Base-by-base conservation (phyloP, 1,139 yeast genomes). In the Yamadazyma sp. region DNA sequence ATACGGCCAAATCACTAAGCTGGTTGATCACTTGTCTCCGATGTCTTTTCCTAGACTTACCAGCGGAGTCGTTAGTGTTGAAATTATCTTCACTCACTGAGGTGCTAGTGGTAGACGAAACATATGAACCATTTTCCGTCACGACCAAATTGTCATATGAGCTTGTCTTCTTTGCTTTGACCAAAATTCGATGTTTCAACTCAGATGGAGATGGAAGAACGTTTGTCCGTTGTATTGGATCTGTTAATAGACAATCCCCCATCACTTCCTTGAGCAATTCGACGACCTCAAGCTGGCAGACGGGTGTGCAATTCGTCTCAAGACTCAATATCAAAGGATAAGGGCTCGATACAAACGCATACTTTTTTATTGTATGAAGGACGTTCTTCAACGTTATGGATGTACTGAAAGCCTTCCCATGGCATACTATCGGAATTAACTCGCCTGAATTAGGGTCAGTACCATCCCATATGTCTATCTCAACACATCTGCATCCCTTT, bases 391-490 rank as follows among this genome's bases (percentile, higher is more conserved):
- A 73, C 1, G 81, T 77, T 17, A 92, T 78, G 0, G 89, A 76
- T 0, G 84, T 70, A 0, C 97, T 88, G 43, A 92, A 78, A 0
- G 95, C 76, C 38, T 82, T 66, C 0, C 98, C 98, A 61, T 94
- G 99, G 27, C 86, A 84, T 0, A 94, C 97, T 0, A 87, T 77
- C 0, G 98, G 98, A 3, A 37, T 27, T 3, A 17, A 20, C 3
- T 83, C 88, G 6, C 46, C 51, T 6, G 46, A 41, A 18, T 47
- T 52, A 4, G 39, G 38, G 29, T 47, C 53, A 17, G 62, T 70
- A 8, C 95, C 94, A 62, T 92, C 96, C 98, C 98, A 94, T 16
- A 94, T 73, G 59, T 94, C 99, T 30, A 94, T 80, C 54, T 94
- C 99, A 16, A 94, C 73, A 48, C 97, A 89, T 34, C 96, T 70